Evolutionary conservation across 1,284 basidiomycete species (phyloP), one percentile per base, ranked within the genome.

Genomic region (Schizopora paradoxa): DNA sequence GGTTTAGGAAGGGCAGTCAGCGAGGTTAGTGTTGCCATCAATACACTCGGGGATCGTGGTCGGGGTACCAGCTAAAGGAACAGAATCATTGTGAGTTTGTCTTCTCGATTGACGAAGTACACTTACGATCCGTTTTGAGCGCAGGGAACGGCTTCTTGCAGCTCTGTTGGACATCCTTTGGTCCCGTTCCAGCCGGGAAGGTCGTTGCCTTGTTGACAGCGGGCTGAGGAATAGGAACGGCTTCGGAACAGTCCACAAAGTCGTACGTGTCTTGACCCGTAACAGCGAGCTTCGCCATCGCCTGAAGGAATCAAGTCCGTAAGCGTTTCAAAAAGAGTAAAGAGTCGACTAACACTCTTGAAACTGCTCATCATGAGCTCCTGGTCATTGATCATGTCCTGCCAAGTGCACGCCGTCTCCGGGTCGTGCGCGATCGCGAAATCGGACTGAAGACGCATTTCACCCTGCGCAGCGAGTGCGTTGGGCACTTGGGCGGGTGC

Each of bases 211-310:
- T 34, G 16, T 35, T 35, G 5, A 16, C 35, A 6, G 47, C 42
- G 14, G 47, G 41, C 11, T 37, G 38, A 5, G 50, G 42, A 4
- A 11, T 14, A 14, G 50, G 50, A 10, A 54, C 38, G 33, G 41
- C 47, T 16, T 54, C 52, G 5, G 51, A 46, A 38, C 52, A 54
- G 34, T 54, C 51, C 19, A 52, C 33, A 5, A 54, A 44, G 8
- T 43, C 21, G 13, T 25, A 19, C 14, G 18, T 39, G 52, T 61
- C 45, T 43, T 62, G 59, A 14, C 64, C 64, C 49, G 61, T 54
- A 35, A 63, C 43, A 7, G 61, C 46, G 40, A 67, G 56, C 58
- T 64, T 64, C 36, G 54, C 48, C 58, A 64, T 60, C 6, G 43
- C 18, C 33, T 34, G 18, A n/a, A 6, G 8, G 11, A 14, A 28